Conservation (phyloP, 306 rosid genomes). For the Heteromeles arbutifolia region DNA sequence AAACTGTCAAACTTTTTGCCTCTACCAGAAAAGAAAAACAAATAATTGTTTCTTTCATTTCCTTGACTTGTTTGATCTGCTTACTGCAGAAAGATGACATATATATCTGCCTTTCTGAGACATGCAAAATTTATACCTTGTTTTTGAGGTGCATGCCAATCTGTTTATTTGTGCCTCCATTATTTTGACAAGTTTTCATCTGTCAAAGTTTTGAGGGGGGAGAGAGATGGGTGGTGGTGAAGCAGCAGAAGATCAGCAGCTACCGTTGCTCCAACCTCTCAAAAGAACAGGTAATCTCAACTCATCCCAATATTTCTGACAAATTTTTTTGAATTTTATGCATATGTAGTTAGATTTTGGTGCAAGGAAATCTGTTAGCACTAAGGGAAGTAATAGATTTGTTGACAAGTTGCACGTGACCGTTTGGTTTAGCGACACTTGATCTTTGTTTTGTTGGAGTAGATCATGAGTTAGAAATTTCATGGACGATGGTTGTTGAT, state of each 20-base stretch:
- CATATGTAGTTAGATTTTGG: not conserved
- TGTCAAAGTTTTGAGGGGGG: not conserved
- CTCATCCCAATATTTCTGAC: not conserved
- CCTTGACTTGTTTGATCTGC: not conserved
- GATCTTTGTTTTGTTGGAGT: not conserved
- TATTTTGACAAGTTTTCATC: not conserved
- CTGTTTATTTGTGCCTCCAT: not conserved
- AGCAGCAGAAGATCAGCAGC: not conserved
- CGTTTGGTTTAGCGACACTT: not conserved
- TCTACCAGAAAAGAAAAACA: not conserved
- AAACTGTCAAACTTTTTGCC: not conserved
- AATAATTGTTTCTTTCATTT: not conserved
- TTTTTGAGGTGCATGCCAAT: not conserved
- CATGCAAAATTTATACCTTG: not conserved
- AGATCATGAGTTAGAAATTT: not conserved
- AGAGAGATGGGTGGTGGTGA: slow-evolving; percentile 11
- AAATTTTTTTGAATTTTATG: not conserved
- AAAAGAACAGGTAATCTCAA: slow-evolving; percentile 23
- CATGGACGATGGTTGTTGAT: not conserved
- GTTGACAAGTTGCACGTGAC: not conserved
- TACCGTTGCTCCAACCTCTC: slow-evolving; percentile 13
- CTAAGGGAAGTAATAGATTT: not conserved
- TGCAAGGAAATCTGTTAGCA: not conserved
- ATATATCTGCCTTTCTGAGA: not conserved
- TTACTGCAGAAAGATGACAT: not conserved